Conservation (phyloP, 805 yeast genomes). For the Candida ortonii region DNA sequence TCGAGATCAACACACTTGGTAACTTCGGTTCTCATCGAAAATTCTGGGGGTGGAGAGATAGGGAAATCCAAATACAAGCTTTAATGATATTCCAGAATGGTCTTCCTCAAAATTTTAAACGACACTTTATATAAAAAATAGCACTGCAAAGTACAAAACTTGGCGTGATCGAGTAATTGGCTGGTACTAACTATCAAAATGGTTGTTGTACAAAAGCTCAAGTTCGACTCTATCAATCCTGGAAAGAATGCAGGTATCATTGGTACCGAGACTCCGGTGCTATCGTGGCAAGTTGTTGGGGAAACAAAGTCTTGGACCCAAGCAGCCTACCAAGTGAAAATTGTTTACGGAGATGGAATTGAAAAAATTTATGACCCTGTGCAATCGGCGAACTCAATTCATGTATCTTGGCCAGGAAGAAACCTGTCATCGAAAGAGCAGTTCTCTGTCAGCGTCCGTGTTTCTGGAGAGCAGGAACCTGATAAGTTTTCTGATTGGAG, state of each 20-base stretch:
- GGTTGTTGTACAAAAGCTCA: conserved; percentile 7
- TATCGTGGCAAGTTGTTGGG: conserved; percentile 12
- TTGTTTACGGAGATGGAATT: conserved; percentile 7
- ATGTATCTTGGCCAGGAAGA: conserved; percentile 13
- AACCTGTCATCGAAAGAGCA: conserved; percentile 10
- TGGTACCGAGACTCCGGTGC: conserved; percentile 7
- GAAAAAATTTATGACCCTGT: conserved; percentile 7
- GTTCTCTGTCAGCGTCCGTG: conserved; percentile 11
- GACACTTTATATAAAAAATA: conserved; percentile 18
- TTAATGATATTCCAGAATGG: not conserved
- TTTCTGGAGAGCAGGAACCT: conserved; percentile 4
- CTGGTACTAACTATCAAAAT: no score
- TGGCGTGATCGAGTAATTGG: not conserved
- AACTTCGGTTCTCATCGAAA: not conserved
- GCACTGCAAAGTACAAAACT: conserved; percentile 18
- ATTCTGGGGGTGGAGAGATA: conserved; percentile 1
- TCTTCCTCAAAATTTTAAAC: not conserved
- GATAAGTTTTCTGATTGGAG: conserved; percentile 10
- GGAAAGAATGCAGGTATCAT: conserved; percentile 7
- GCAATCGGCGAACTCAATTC: conserved; percentile 2
- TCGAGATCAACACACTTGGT: not conserved
- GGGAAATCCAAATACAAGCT: not conserved
- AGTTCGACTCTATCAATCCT: conserved; percentile 7
- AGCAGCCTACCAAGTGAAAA: conserved; percentile 11
- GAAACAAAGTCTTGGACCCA: conserved; percentile 10